These are phyloP conservation scores for Rhododendron molle DNA, from an alignment of 148 eudicot genomes.

Conservation along the genomic window DNA sequence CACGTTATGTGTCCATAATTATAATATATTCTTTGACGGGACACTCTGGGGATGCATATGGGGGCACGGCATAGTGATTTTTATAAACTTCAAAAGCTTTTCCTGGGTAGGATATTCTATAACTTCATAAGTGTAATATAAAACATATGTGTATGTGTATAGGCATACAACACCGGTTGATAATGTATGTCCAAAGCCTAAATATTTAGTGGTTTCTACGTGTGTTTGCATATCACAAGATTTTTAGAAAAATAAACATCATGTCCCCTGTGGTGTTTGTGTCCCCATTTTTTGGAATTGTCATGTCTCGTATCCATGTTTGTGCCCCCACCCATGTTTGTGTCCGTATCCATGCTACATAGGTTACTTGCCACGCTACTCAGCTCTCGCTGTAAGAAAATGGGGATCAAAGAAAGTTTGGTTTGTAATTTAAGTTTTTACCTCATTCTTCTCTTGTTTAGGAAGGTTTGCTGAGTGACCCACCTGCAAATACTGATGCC, in stretches of 20 bases:
- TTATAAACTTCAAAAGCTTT: not conserved
- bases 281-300: not conserved
- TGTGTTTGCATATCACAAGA: not conserved
- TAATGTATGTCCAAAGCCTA: not conserved
- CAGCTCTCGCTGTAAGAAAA: not conserved
- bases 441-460: conserved; percentile 16
- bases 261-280: not conserved
- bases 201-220: not conserved
- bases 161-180: not conserved
- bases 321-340: not conserved
- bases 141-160: not conserved
- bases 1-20: too few relatives aligned
- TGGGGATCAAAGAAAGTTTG: not conserved
- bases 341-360: not conserved
- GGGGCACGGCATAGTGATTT: too few relatives aligned
- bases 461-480: conserved; percentile 55
- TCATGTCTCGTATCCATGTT: not conserved
- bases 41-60: too few relatives aligned
- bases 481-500: conserved; percentile 36
- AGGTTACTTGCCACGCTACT: not conserved
- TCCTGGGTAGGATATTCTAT: too few relatives aligned
- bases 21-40: too few relatives aligned
- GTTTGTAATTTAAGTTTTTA: not conserved
- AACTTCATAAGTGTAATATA: not conserved
- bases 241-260: too few relatives aligned